These are phyloP conservation scores for Cylindrotheca closterium DNA, from an alignment of 108 stramenopile genomes.

Conservation along the genomic window DNA sequence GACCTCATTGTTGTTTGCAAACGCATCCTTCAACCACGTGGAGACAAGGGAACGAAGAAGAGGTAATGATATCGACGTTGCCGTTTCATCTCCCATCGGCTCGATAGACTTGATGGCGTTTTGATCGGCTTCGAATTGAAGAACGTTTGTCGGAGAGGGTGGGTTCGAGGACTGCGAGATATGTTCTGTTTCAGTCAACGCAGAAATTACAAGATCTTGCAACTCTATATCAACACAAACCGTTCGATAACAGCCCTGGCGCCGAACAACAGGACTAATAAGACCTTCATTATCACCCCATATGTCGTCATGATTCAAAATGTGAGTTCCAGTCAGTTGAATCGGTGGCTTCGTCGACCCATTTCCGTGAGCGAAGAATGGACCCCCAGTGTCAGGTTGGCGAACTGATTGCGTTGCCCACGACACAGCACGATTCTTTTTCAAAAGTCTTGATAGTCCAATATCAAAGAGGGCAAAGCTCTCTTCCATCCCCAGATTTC, in stretches of 20 bases:
- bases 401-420: slow-evolving; percentile 89
- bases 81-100: slow-evolving; percentile 88
- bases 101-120: slow-evolving; percentile 24
- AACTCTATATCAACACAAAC: slow-evolving; percentile 95
- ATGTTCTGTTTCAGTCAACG: slow-evolving; percentile 54
- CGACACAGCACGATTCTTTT: slow-evolving; percentile 82
- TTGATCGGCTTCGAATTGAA: slow-evolving; percentile 11
- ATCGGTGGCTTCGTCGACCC: slow-evolving; percentile 23
- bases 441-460: slow-evolving; percentile 69
- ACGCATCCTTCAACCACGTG: slow-evolving; percentile 87
- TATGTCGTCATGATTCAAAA: slow-evolving; percentile 47
- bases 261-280: slow-evolving; percentile 73
- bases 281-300: slow-evolving; percentile 86
- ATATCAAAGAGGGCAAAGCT: slow-evolving; percentile 80
- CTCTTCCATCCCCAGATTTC: slow-evolving; percentile 87
- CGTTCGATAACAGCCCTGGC: slow-evolving; percentile 88
- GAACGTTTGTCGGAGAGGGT: slow-evolving; percentile 44
- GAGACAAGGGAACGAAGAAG: slow-evolving; percentile 82
- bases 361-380: slow-evolving; percentile 40
- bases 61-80: slow-evolving; percentile 72
- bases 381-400: slow-evolving; percentile 88
- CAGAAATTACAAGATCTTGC: slow-evolving; percentile 90
- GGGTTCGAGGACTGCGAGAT: slow-evolving; percentile 21
- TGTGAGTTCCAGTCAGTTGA: slow-evolving; percentile 8
- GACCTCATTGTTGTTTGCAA: slow-evolving; percentile 51